These are phyloP conservation scores for Malassezia globosa DNA, from an alignment of 1,284 basidiomycete species.

Conservation along the genomic window DNA sequence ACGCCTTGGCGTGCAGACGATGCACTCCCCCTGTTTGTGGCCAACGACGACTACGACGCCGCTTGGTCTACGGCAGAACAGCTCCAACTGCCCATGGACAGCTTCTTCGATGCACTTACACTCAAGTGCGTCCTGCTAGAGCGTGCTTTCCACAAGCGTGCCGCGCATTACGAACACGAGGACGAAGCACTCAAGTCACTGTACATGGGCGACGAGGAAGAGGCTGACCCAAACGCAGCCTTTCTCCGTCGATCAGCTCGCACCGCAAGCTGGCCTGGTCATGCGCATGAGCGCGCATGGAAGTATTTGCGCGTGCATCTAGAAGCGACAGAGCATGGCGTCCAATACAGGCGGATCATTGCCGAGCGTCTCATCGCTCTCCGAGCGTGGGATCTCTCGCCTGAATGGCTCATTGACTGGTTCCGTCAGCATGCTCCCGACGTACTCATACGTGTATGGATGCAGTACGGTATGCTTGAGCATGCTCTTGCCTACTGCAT, in stretches of 20 bases:
- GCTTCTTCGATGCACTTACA: constrained; percentile 68
- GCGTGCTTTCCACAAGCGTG: constrained; percentile 1
- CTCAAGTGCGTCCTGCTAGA: constrained; percentile 57
- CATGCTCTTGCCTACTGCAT: constrained; percentile 62
- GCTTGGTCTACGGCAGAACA: constrained; percentile 68
- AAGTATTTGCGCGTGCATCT: constrained; percentile 71
- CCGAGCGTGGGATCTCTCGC: constrained; percentile 57
- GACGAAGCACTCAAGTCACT: constrained; percentile 9
- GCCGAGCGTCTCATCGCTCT: constrained; percentile 55
- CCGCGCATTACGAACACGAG: constrained; percentile 7
- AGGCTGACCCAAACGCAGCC: constrained; percentile 17
- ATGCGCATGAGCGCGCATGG: constrained; percentile 70
- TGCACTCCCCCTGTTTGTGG: constrained; percentile 68
- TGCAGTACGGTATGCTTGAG: constrained; percentile 68
- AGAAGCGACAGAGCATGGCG: constrained; percentile 57
- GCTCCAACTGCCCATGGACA: constrained; percentile 72
- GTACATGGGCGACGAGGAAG: constrained; percentile 11
- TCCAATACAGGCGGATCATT: constrained; percentile 5
- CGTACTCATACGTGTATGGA: constrained; percentile 61
- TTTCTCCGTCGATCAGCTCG: constrained; percentile 31
- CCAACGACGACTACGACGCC: constrained; percentile 65
- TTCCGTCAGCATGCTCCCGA: constrained; percentile 66
- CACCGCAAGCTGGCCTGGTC: constrained; percentile 64
- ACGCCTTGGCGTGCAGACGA: constrained; percentile 48
- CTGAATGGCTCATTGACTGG: constrained; percentile 67